phyloP scores from a whole-genome alignment of 2,329 filamentous ascomycete genomes.

The Aspergillus sp. region DNA sequence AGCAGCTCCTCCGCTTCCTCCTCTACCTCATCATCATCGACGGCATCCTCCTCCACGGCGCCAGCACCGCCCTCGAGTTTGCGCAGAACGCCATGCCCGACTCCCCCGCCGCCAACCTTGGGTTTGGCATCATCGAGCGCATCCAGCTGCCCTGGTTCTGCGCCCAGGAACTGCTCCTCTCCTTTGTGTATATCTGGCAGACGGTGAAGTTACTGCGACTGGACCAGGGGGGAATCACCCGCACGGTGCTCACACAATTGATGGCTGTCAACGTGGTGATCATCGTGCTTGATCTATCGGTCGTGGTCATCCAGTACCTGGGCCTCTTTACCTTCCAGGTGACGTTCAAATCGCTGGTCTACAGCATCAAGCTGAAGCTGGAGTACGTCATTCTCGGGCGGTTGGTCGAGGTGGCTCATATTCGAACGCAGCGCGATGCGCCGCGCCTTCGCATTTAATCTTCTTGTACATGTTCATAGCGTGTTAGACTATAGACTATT shows the following conservation, averaged over 20 bases:
- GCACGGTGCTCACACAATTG: slow-evolving; percentile 43
- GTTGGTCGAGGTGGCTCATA: slow-evolving; percentile 28
- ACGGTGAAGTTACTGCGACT: slow-evolving; percentile 49
- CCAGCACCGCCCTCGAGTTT: slow-evolving; percentile 43
- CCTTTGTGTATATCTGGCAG: slow-evolving; percentile 52
- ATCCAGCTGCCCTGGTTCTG: slow-evolving; percentile 56
- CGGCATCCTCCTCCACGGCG: slow-evolving; percentile 41
- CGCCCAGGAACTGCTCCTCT: slow-evolving; percentile 54
- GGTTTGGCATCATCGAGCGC: slow-evolving; percentile 49
- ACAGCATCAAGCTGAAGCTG: slow-evolving; percentile 49
- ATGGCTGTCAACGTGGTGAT: slow-evolving; percentile 48
- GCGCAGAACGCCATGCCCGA: slow-evolving; percentile 31
- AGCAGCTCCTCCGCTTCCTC: slow-evolving; percentile 33
- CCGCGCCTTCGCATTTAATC: slow-evolving; percentile 8
- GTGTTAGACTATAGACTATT: not conserved
- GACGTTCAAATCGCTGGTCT: slow-evolving; percentile 44
- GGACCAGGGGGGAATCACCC: slow-evolving; percentile 37
- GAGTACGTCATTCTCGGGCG: slow-evolving; percentile 47
- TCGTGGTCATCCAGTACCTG: slow-evolving; percentile 42
- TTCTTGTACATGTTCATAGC: not conserved
- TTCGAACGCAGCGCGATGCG: slow-evolving; percentile 5
- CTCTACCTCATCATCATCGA: slow-evolving; percentile 47
- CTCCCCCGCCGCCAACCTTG: slow-evolving; percentile 23
- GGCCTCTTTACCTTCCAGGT: slow-evolving; percentile 44
- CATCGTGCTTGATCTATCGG: slow-evolving; percentile 44